Conservation (phyloP, 2,329 filamentous ascomycete genomes). For the Calycina herbarum region DNA sequence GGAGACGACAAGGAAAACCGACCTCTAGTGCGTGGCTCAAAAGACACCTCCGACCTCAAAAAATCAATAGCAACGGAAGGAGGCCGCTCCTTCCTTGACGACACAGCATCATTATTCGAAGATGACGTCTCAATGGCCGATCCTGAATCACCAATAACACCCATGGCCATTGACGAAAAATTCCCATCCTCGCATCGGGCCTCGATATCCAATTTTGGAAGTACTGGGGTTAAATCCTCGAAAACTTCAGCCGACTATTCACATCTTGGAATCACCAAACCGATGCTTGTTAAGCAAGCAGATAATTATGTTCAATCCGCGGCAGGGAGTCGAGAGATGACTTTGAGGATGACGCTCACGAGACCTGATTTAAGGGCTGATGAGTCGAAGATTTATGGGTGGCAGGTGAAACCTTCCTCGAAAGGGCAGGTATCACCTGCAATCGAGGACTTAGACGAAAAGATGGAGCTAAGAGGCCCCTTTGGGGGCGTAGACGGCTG, state of each 20-base stretch:
- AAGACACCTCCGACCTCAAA: constrained; percentile 26
- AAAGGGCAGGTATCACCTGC: constrained; percentile 48
- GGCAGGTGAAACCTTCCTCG: constrained; percentile 50
- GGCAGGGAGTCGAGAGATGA: constrained; percentile 79
- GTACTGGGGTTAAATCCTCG: constrained; percentile 35
- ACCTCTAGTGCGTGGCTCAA: constrained; percentile 26
- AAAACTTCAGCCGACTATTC: constrained; percentile 43
- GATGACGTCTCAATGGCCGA: constrained; percentile 57
- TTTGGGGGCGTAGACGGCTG: constrained; percentile 41
- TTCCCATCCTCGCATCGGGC: constrained; percentile 22
- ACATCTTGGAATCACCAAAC: constrained; percentile 31
- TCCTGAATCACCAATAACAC: constrained; percentile 51
- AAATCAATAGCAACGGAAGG: constrained; percentile 46
- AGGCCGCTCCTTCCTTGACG: constrained; percentile 60
- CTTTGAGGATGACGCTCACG: constrained; percentile 91
- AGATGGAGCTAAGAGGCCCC: constrained; percentile 45
- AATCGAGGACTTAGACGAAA: constrained; percentile 56
- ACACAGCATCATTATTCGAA: constrained; percentile 55
- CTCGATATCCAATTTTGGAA: constrained; percentile 11
- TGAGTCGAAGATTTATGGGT: constrained; percentile 71
- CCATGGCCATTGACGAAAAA: constrained; percentile 30
- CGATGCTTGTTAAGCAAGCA: constrained; percentile 32
- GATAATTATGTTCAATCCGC: constrained; percentile 51
- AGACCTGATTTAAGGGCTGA: constrained; percentile 79
- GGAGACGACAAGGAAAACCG: constrained; percentile 38